Base-by-base conservation (phyloP, 139 green algal genomes). In the Haematococcus sp. region DNA sequence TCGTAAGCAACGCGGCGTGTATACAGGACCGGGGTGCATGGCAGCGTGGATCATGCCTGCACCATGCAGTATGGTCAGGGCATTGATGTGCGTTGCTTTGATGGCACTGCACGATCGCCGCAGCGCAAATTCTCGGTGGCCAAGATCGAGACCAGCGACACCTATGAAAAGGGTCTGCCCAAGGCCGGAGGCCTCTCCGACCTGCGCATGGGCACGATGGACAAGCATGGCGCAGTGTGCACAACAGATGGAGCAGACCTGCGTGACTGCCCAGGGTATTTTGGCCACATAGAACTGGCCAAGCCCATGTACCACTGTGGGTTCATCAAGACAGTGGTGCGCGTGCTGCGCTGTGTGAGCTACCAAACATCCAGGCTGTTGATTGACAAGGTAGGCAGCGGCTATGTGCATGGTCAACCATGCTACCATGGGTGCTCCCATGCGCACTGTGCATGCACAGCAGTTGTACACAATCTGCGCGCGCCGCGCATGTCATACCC, bases 261-360 rank as follows among this genome's bases (percentile, higher is more conserved):
- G 27, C 81, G 89, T 55, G 93, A 98, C 70, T 98, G 91, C 74
- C 96, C 96, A 0, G 96, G 96, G 2, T 96, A 99, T 79, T 99
- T 99, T 85, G 96, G 96, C 13, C 95, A 98, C 88, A 89, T 99
- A 31, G 93, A 97, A 77, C 88, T 99, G 32, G 94, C 93, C 23
- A 91, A 96, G 77, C 95, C 96, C 9, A 91, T 99, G 80, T 98
- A 92, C 75, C 96, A 99, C 79, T 85, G 93, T 40, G 93, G 94
- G 58, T 99, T 99, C 85, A 89, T 98, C 28, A 95, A 94, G 66
- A 97, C 89, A 0, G 91, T 99, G 5, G 78, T 99, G 20, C 91
- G 88, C 0, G 88, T 97, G 49, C 82, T 99, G 66, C 89, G 96
- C 28, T 98, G 95, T 79, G 95, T 99, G 32, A 92, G 88, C 71